Base-by-base conservation (phyloP, 805 yeast genomes). In the Metschnikowia vanudenii region DNA sequence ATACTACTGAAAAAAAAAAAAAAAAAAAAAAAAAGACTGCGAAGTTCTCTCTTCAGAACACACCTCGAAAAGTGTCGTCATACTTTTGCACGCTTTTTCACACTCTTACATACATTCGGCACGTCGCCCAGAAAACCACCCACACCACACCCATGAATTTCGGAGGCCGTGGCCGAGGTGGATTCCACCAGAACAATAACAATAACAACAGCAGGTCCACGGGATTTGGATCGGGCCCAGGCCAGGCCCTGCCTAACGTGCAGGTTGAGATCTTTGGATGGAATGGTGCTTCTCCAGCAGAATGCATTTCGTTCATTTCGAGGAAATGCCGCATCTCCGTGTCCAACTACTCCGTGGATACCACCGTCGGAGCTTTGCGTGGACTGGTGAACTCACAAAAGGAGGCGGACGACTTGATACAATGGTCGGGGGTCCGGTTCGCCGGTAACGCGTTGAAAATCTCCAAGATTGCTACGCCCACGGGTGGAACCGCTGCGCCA, bases 361-460 rank as follows among this genome's bases (percentile, higher is more conserved):
- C 81, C 9, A 39, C 49, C 10, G 53, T 61, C 6, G 80, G 81
- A 3, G 69, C 76, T 1, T 64, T 89, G 17, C 72, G 74, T 34
- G 96, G 86, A 0, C 71, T 71, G 14, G 91, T 87, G 13, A 69
- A 69, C 33, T 65, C 64, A 3, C 68, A 71, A 26, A 65, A 67
- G 20, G 88, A 87, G 16, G 89, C 89, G 0, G 73, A 78, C 17
- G 75, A 72, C 6, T 66, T 89, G 40, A 62, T 69, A 35, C 78
- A 75, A 49, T 83, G 85, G 79, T 73, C 77, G 35, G 96, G 96
- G n/a, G 82, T 85, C 41, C 73, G 82, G 49, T 90, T 88, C 70
- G 95, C 96, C 1, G 92, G 94, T 9, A 77, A 80, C 39, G 60
- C 80, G 2, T 71, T 91, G 56, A 75, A 73, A 51, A 75, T 91